phyloP scores from a whole-genome alignment of 169 alveolate species.

The Cryptosporidium tyzzeri region DNA sequence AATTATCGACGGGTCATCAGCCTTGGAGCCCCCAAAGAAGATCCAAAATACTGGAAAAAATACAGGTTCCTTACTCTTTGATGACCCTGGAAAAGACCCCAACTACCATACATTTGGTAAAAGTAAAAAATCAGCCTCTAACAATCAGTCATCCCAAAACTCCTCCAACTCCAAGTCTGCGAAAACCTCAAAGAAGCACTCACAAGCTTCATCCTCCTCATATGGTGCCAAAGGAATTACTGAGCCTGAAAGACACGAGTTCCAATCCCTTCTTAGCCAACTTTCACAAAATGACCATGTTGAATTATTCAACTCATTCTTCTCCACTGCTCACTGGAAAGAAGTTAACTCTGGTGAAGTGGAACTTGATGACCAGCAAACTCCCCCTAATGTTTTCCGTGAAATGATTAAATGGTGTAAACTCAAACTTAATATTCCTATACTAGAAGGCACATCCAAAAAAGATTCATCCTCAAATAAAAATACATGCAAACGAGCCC shows the following conservation, averaged over 20 bases:
- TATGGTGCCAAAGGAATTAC: constrained; percentile 4
- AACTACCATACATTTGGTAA: not conserved
- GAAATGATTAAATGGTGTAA: constrained; percentile 73
- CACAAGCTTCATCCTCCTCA: not conserved
- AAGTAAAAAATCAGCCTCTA: constrained; percentile 10
- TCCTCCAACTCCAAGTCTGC: not conserved
- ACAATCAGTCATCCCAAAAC: constrained; percentile 9
- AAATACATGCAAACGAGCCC: not conserved
- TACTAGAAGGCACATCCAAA: constrained; percentile 11
- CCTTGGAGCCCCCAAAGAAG: constrained; percentile 50
- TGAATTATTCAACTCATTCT: constrained; percentile 56
- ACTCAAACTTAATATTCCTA: constrained; percentile 49
- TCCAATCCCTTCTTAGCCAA: constrained; percentile 55
- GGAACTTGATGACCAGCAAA: constrained; percentile 71
- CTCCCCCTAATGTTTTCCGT: constrained; percentile 64
- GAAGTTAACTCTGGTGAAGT: constrained; percentile 74
- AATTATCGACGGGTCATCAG: not conserved
- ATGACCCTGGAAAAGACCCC: constrained; percentile 19
- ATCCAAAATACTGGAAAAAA: constrained; percentile 11
- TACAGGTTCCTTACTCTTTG: not conserved
- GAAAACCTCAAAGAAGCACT: not conserved
- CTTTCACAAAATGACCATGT: constrained; percentile 74
- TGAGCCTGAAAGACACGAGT: constrained; percentile 62
- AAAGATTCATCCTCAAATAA: not conserved
- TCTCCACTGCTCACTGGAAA: constrained; percentile 67